A percentile compares a stretch with the other conserved stretches of the same genome.
Conservation (phyloP, 495 filamentous ascomycete species). For the Hyaloscypha hepaticicola region DNA sequence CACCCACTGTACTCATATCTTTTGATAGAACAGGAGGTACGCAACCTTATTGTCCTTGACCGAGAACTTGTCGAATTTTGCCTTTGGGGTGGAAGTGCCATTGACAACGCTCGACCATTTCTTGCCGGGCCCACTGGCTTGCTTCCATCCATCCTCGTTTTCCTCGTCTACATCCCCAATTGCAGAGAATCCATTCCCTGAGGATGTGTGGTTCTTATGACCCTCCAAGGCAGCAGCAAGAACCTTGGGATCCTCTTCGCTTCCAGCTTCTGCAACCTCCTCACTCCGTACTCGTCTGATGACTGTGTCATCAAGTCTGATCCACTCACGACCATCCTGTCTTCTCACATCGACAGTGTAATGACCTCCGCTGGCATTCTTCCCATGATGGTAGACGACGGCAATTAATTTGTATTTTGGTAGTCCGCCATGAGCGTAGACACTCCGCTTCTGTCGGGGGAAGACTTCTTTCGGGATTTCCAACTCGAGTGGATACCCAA, state of each 20-base stretch:
- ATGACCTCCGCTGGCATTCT: slow-evolving; percentile 90
- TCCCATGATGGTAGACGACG: slow-evolving; percentile 98
- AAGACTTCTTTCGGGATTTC: slow-evolving; percentile 95
- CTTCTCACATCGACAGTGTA: slow-evolving; percentile 96
- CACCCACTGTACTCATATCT: slow-evolving; percentile 23
- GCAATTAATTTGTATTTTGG: slow-evolving; percentile 82
- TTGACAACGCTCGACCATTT: slow-evolving; percentile 65
- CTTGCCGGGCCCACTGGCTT: slow-evolving; percentile 66
- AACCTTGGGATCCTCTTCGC: slow-evolving; percentile 73
- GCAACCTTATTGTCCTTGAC: slow-evolving; percentile 93
- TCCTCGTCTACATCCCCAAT: slow-evolving; percentile 63
- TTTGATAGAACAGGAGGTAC: slow-evolving; percentile 92
- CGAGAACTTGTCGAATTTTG: slow-evolving; percentile 66
- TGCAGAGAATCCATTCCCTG: slow-evolving; percentile 66
- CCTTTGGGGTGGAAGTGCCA: slow-evolving; percentile 57
- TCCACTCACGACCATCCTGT: slow-evolving; percentile 92
- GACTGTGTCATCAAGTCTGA: slow-evolving; percentile 90
- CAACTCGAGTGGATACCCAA: slow-evolving; percentile 91
- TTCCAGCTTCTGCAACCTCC: slow-evolving; percentile 85
- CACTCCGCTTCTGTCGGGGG: slow-evolving; percentile 67
- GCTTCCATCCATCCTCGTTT: slow-evolving; percentile 75
- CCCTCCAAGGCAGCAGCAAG: slow-evolving; percentile 64
- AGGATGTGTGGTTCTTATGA: slow-evolving; percentile 52
- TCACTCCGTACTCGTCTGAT: slow-evolving; percentile 83
- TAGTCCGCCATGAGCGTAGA: slow-evolving; percentile 58